Conservation (phyloP, 345 rosid genomes). For the Eucalyptus dawsonii region DNA sequence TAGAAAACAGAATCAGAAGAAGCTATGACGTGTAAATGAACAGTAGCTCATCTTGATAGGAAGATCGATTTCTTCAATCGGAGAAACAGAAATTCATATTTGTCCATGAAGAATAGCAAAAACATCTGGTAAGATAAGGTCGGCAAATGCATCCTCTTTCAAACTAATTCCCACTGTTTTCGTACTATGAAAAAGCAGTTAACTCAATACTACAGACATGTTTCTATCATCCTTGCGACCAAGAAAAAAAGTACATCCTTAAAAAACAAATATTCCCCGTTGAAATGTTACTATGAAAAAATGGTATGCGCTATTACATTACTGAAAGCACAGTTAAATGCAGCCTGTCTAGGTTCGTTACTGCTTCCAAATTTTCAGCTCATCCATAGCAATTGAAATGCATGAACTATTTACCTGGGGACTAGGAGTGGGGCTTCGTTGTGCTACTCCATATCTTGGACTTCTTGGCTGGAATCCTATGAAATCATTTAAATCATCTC, state of each 20-base stretch:
- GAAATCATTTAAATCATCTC: conserved; percentile 28
- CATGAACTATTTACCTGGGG: conserved; percentile 42
- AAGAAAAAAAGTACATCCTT: background rate
- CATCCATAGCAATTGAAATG: background rate
- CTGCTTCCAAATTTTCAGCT: background rate
- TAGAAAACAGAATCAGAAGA: background rate
- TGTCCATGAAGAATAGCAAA: background rate
- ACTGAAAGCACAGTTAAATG: background rate
- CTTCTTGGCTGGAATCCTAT: conserved; percentile 31
- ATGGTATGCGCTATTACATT: background rate
- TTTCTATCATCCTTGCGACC: background rate
- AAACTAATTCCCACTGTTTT: background rate
- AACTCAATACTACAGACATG: background rate
- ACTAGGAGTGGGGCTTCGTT: conserved; percentile 50
- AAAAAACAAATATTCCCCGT: background rate
- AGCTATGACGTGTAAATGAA: background rate
- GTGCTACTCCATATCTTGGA: conserved; percentile 13
- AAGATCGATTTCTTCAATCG: background rate
- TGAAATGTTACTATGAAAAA: background rate
- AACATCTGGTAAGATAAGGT: background rate
- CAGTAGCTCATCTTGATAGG: background rate
- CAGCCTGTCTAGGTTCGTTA: background rate
- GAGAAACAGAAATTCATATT: background rate
- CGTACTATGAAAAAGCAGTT: background rate
- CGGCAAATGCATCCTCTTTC: background rate